Base-by-base conservation (phyloP, 352 stramenopile species). In the Globisporangium radiosum region DNA sequence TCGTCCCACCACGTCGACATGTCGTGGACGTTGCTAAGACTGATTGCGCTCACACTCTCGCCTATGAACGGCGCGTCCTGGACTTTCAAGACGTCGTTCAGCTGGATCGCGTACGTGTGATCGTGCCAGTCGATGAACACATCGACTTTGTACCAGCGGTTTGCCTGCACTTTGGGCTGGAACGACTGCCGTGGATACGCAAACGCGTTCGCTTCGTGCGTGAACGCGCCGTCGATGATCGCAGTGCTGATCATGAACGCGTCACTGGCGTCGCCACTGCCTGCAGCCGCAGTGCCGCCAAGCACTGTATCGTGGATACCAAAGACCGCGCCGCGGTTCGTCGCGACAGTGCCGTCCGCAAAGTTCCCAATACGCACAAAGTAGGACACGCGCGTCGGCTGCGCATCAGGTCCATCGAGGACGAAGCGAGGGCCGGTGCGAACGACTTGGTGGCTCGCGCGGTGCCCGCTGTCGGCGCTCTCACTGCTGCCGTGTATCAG, bases 101-200 rank as follows among this genome's bases (percentile, higher is more conserved):
- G 68, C 1, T 81, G 83, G 39, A 98, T 81, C 15, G 78, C 76
- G 65, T 98, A 98, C 13, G 66, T 81, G 39, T 72, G 55, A 15
- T 55, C 40, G 10, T 75, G 47, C 94, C 94, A 98, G 62, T 98
- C 66, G 19, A 98, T 65, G 5, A 85, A 71, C 42, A 99, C 64
- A 59, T 99, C 96, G 25, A 99, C 50, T 62, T 98, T 98, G 66
- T 98, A 98, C 95, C 95, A 98, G 15, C 77, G 76, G 52, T 88
- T 72, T 2, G 70, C 67, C 51, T 91, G 69, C 15, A 88, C 60
- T 58, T 79, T 85, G 0, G 64, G 51, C 39, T 87, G 73, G 43
- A 90, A 87, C 25, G 58, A 36, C 3, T 60, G 59, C 50, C 72
- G 65, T 2, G 84, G 85, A 43, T 75, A 79, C 52, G 81, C 65